Evolutionary conservation across 2,329 filamentous ascomycete species (phyloP).

Genomic region (Passalora sequoiae): DNA sequence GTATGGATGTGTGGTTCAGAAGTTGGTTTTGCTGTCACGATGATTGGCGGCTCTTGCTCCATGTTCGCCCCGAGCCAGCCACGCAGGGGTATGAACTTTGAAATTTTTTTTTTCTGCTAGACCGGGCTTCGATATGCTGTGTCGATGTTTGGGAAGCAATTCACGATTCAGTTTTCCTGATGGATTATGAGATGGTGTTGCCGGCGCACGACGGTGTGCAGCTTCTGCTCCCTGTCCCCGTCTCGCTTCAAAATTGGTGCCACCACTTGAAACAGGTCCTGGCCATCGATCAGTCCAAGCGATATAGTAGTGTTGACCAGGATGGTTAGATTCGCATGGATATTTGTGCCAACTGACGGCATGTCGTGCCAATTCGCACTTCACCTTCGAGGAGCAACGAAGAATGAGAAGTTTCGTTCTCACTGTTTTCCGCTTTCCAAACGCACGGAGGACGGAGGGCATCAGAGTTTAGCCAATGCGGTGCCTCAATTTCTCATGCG

Average conservation of each 20-base stretch:
- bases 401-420: no score
- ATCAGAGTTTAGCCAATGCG: no score
- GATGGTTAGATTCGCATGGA: neutral
- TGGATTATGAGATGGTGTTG: neutral
- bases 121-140: neutral
- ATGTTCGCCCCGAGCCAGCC: neutral
- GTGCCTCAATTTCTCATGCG: no score
- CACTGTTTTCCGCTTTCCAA: no score
- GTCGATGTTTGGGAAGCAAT: neutral
- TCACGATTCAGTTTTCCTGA: neutral
- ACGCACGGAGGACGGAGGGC: no score
- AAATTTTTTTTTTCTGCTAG: no score
- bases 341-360: neutral
- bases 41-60: conserved; percentile 5
- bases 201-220: neutral
- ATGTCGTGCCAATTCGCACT: neutral
- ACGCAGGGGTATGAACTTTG: neutral
- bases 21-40: neutral
- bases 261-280: neutral
- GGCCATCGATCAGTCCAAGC: neutral
- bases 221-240: neutral
- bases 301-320: conserved; percentile 3
- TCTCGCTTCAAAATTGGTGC: neutral
- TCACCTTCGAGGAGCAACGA: no score
- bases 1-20: conserved; percentile 28